Base-by-base conservation (phyloP, 2,329 filamentous ascomycete species). In the Botryotinia narcissicola region DNA sequence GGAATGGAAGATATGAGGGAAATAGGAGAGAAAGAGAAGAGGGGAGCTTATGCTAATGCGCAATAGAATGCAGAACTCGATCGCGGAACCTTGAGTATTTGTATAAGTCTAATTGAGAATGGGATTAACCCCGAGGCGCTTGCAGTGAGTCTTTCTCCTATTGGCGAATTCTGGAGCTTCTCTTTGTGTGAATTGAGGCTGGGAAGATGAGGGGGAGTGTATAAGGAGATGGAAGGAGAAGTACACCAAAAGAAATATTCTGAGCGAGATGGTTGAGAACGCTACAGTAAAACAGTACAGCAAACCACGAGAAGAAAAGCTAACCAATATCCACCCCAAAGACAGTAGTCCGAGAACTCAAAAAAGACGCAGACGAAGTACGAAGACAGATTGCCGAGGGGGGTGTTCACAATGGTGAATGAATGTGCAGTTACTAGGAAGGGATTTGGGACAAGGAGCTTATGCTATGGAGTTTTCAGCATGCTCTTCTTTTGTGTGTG, bases 51-150 rank as follows among this genome's bases (percentile, higher is more conserved):
- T 46, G 66, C 75, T 72, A 22, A 73, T 71, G 32, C 16, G 57
- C 32, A 29, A 25, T 74, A 98, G 95, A 98, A 98, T 84, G 97
- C 95, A 75, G 90, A 97, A 76, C 90, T 99, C 63, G 95, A 98
- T 82, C 91, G 95, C 46, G 92, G 94, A 71, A 94, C 95, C 32
- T 86, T 99, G 29, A 97, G 95, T 4, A 93, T 98, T 76, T 99
- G 96, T 83, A 95, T 98, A 74, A 97, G 94, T 71, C 88, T 99
- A 82, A 97, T 99, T 78, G 96, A 99, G 83, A 97, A 97, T 80
- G 96, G 96, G 22, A 94, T 98, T 44, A 97, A 97, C 81, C 96
- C 96, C 0, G 95, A 98, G 82, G 96, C 95, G 1, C 86, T 99
- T 46, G 95, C 95, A 37, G 96, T 98, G 87, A 80, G 93, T 79